These are phyloP conservation scores for Plasmodium vivax DNA, from an alignment of 169 alveolate species.

Conservation along the genomic window DNA sequence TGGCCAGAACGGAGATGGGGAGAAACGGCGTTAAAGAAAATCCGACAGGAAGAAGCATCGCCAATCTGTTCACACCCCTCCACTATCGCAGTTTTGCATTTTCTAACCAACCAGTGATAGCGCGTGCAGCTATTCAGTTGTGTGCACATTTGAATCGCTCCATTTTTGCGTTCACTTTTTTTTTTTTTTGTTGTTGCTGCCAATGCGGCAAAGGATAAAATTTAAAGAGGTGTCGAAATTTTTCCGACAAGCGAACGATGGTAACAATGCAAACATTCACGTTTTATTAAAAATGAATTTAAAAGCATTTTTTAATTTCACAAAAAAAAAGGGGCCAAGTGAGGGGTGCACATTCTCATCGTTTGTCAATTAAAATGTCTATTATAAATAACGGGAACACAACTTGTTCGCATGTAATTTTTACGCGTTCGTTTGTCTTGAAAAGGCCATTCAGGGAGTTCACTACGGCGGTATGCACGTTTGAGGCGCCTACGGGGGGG, in stretches of 20 bases:
- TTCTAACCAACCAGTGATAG: background rate
- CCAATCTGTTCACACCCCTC: background rate
- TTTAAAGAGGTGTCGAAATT: background rate
- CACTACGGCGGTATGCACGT: constrained; percentile 29
- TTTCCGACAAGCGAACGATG: background rate
- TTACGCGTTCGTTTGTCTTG: background rate
- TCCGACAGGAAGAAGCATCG: background rate
- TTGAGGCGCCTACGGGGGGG: constrained; percentile 37
- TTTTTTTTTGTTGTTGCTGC: constrained; percentile 10
- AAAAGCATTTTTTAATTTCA: constrained; percentile 1
- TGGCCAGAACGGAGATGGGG: background rate
- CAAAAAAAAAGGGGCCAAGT: constrained; percentile 1
- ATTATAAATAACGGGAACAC: constrained; percentile 70
- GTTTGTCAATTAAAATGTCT: constrained; percentile 43
- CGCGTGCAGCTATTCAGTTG: background rate
- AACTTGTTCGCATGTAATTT: constrained; percentile 34
- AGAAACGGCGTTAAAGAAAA: background rate
- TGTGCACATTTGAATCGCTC: background rate
- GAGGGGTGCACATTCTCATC: constrained; percentile 1
- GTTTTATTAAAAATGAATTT: constrained; percentile 11
- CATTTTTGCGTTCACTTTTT: background rate
- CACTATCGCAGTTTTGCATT: background rate
- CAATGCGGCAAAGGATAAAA: background rate
- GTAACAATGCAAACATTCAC: background rate
- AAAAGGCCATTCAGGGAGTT: constrained; percentile 20